phyloP scores from a whole-genome alignment of 192 early-diverging fungal genomes.

The Coemansia sp. region DNA sequence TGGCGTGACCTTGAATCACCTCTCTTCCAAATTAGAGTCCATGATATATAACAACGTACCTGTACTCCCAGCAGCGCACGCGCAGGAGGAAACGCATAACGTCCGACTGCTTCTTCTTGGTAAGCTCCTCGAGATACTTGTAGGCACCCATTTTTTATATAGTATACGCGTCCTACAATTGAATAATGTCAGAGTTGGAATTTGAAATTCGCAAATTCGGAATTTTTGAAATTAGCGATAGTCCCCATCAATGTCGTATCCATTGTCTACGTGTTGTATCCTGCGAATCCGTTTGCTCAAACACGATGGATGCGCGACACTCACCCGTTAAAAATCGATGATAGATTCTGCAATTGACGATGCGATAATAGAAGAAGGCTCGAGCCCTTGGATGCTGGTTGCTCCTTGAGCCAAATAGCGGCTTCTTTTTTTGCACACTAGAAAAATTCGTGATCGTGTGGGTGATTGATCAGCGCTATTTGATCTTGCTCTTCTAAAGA shows the following conservation, averaged over 20 bases:
- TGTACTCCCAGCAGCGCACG: slow-evolving; percentile 97
- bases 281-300: neutral
- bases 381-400: neutral
- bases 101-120: slow-evolving; percentile 99
- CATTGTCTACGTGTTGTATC: neutral
- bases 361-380: neutral
- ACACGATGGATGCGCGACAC: slow-evolving; percentile 5
- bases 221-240: slow-evolving; percentile 2
- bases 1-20: slow-evolving; percentile 38
- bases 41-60: slow-evolving; percentile 50
- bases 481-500: neutral
- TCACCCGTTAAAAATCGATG: slow-evolving; percentile 3
- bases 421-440: neutral
- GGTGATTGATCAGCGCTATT: neutral
- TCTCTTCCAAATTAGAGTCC: neutral
- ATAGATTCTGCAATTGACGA: slow-evolving; percentile 7
- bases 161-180: slow-evolving; percentile 36
- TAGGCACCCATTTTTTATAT: slow-evolving; percentile 68
- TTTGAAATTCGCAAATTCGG: slow-evolving; percentile 8
- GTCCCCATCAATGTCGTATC: neutral
- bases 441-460: neutral
- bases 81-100: slow-evolving; percentile 98
- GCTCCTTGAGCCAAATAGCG: neutral
- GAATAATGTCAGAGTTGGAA: slow-evolving; percentile 6
- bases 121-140: slow-evolving; percentile 93